phyloP scores from a whole-genome alignment of 306 rosid genomes.

The Crotalaria pallida region DNA sequence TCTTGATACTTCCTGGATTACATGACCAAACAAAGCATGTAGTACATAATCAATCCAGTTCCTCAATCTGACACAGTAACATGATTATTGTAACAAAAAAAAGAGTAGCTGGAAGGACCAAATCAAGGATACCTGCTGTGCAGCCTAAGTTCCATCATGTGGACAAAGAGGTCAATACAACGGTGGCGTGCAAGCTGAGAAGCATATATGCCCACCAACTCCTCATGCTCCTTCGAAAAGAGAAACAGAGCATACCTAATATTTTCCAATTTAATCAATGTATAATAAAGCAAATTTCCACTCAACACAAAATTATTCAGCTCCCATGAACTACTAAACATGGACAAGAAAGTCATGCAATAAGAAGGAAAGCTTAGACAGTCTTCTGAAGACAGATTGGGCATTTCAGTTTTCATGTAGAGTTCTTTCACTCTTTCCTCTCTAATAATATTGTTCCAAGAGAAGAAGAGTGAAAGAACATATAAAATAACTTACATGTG shows the following conservation, averaged over 20 bases:
- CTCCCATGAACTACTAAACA: conserved; percentile 7
- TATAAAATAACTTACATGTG: conserved; percentile 71
- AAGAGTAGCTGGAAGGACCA: not conserved
- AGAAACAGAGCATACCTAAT: conserved; percentile 95
- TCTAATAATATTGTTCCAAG: conserved; percentile 8
- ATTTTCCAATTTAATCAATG: conserved; percentile 13
- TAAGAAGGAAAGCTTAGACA: conserved; percentile 13
- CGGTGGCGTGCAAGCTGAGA: conserved; percentile 93
- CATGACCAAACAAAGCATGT: not conserved
- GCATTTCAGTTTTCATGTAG: not conserved
- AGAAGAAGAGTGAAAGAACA: not conserved
- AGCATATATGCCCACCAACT: conserved; percentile 92
- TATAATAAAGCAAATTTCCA: conserved; percentile 13
- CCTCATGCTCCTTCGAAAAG: conserved; percentile 93
- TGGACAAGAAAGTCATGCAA: conserved; percentile 3
- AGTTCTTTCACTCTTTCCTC: not conserved
- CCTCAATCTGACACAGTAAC: not conserved
- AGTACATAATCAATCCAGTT: not conserved
- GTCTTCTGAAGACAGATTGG: conserved; percentile 5
- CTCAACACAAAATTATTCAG: conserved; percentile 3
- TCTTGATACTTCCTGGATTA: not conserved
- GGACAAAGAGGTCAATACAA: conserved; percentile 88
- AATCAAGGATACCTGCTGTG: conserved; percentile 66
- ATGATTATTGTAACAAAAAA: not conserved
- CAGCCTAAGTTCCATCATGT: conserved; percentile 97